A percentile compares a stretch with the other conserved stretches of the same genome.
Conservation (phyloP, 2,329 filamentous ascomycete genomes). For the Alternaria incomplexa region DNA sequence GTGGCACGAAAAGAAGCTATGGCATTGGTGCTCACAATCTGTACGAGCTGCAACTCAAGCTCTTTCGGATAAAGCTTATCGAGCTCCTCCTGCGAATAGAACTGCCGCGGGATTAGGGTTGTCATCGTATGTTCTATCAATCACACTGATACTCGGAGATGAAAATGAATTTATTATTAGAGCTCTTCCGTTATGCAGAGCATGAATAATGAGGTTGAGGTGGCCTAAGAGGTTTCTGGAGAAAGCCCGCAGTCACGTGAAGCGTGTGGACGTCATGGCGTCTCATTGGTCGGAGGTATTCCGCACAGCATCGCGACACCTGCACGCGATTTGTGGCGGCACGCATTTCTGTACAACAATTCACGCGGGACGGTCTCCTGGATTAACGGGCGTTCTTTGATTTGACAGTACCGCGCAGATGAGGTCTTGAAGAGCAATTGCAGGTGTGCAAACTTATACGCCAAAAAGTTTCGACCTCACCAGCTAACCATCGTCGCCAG, state of each 20-base stretch:
- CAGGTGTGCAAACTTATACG: not conserved
- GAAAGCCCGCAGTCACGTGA: slow-evolving; percentile 26
- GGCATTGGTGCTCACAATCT: slow-evolving; percentile 64
- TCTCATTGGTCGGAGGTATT: slow-evolving; percentile 15
- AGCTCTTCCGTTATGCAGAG: not conserved
- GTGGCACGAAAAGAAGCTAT: not conserved
- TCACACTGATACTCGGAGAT: not conserved
- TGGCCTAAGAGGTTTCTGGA: not conserved
- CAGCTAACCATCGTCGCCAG: slow-evolving; percentile 6
- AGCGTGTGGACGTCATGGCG: slow-evolving; percentile 19
- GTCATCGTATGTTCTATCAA: slow-evolving; percentile 66
- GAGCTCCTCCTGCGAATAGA: slow-evolving; percentile 84
- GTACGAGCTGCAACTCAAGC: slow-evolving; percentile 85
- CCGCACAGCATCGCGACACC: slow-evolving; percentile 4
- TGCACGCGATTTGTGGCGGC: not conserved
- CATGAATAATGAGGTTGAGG: not conserved
- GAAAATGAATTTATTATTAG: not conserved
- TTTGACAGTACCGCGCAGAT: not conserved
- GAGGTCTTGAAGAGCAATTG: not conserved
- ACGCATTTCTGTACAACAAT: not conserved
- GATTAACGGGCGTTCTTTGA: not conserved
- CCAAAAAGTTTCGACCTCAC: not conserved
- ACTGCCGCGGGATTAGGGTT: slow-evolving; percentile 72
- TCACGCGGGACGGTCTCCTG: not conserved
- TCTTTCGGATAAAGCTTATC: slow-evolving; percentile 77